Conservation (phyloP, 1,284 basidiomycete genomes). For the Ustilago xerochloae region DNA sequence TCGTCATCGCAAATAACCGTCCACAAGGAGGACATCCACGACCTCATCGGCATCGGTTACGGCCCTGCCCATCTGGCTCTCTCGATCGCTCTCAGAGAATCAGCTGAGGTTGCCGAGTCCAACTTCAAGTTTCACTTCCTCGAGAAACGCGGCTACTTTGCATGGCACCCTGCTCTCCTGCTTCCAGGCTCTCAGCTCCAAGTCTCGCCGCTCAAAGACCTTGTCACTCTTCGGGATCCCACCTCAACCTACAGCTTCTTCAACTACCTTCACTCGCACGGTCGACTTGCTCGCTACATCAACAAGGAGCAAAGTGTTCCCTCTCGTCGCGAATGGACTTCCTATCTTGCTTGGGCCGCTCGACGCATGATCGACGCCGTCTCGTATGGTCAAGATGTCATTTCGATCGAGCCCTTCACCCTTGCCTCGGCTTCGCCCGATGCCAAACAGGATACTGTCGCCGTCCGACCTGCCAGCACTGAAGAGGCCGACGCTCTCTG, state of each 20-base stretch:
- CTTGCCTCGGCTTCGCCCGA: constrained; percentile 22
- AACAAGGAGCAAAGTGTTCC: constrained; percentile 65
- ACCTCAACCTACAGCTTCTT: constrained; percentile 64
- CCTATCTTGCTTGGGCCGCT: constrained; percentile 66
- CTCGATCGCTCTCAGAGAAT: constrained; percentile 63
- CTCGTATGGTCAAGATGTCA: constrained; percentile 58
- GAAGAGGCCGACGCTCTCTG: constrained; percentile 33
- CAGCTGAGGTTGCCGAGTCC: constrained; percentile 44
- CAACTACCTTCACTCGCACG: constrained; percentile 65
- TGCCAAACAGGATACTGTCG: constrained; percentile 28
- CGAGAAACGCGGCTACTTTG: constrained; percentile 62
- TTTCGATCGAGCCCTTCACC: constrained; percentile 57
- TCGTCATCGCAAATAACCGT: constrained; percentile 26
- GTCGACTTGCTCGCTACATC: constrained; percentile 64
- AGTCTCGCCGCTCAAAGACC: constrained; percentile 67
- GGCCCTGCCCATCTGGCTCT: constrained; percentile 66
- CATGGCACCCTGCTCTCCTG: constrained; percentile 65
- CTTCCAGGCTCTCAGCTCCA: constrained; percentile 67
- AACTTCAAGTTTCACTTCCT: constrained; percentile 59
- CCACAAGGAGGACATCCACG: constrained; percentile 50
- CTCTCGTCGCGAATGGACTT: constrained; percentile 66
- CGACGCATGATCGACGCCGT: constrained; percentile 57
- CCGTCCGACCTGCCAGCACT: constrained; percentile 20
- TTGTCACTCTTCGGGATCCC: constrained; percentile 66
- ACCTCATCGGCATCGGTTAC: constrained; percentile 64